phyloP scores from a whole-genome alignment of 371 early-diverging fungal species.

The Apophysomyces variabilis region DNA sequence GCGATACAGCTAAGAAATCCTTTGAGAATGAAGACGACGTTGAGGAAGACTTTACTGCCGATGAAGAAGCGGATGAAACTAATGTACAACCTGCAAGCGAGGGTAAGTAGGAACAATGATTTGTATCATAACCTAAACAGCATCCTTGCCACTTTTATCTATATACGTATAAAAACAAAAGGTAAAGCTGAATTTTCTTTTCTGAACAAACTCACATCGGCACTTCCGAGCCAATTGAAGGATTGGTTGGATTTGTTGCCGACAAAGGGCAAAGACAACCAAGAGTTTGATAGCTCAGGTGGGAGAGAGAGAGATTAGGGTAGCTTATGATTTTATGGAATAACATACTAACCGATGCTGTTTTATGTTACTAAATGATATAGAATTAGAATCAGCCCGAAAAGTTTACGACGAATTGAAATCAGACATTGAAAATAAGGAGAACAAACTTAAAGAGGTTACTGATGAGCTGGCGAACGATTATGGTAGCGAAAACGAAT shows the following conservation, averaged over 20 bases:
- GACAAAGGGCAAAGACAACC: background rate
- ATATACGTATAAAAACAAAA: conserved; percentile 3
- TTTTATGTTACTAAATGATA: background rate
- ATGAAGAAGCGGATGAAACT: conserved; percentile 21
- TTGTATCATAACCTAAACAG: background rate
- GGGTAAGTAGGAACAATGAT: conserved; percentile 17
- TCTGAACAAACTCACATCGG: conserved; percentile 15
- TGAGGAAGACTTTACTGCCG: conserved; percentile 17
- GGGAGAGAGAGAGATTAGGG: background rate
- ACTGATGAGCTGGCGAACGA: conserved; percentile 57
- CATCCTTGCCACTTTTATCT: too few relatives aligned
- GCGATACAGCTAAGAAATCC: conserved; percentile 27
- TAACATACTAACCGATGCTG: too few relatives aligned
- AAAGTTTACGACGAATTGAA: conserved; percentile 40
- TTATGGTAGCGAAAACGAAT: conserved; percentile 65
- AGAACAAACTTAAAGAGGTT: conserved; percentile 41
- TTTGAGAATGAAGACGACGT: conserved; percentile 32
- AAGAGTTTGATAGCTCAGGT: conserved; percentile 15
- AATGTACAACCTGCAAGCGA: conserved; percentile 16
- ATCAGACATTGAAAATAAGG: conserved; percentile 35
- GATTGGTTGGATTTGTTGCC: conserved; percentile 7
- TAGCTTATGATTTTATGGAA: too few relatives aligned
- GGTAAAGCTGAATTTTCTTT: conserved; percentile 18
- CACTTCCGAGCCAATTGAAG: conserved; percentile 20
- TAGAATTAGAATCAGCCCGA: conserved; percentile 48